Conservation (phyloP, 768 basidiomycete genomes). For the Cyclocybe aegerita region DNA sequence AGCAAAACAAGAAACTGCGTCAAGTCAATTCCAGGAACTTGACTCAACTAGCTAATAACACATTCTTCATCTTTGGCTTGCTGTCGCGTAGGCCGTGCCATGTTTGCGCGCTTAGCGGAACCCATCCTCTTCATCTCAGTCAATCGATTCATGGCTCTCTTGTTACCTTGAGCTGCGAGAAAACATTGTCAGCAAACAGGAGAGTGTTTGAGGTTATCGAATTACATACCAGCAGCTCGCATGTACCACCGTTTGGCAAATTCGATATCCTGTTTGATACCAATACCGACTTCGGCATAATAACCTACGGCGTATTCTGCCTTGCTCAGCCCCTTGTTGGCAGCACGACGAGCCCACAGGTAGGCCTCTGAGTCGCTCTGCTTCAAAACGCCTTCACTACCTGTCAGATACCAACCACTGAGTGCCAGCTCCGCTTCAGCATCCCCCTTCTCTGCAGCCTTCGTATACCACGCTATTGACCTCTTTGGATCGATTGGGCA, state of each 20-base stretch:
- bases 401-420: constrained; percentile 98
- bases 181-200: not conserved
- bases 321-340: constrained; percentile 94
- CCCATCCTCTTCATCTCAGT: constrained; percentile 94
- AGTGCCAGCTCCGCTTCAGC: constrained; percentile 93
- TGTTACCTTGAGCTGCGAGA: constrained; percentile 89
- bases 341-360: constrained; percentile 93
- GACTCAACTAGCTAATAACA: constrained; percentile 47
- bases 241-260: constrained; percentile 99
- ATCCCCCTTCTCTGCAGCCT: constrained; percentile 95
- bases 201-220: not conserved
- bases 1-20: not conserved
- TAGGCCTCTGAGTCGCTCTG: constrained; percentile 99
- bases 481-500: constrained; percentile 92
- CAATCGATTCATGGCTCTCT: constrained; percentile 92
- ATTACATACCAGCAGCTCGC: constrained; percentile 88
- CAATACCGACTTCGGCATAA: constrained; percentile 97
- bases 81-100: constrained; percentile 86
- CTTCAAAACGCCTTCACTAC: constrained; percentile 92
- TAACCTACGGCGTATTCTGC: constrained; percentile 99
- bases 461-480: constrained; percentile 98
- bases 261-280: constrained; percentile 93
- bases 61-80: constrained; percentile 89
- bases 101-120: constrained; percentile 62
- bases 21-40: not conserved